phyloP scores from a whole-genome alignment of 257 asterid genomes.

The Solanum pinnatisectum region DNA sequence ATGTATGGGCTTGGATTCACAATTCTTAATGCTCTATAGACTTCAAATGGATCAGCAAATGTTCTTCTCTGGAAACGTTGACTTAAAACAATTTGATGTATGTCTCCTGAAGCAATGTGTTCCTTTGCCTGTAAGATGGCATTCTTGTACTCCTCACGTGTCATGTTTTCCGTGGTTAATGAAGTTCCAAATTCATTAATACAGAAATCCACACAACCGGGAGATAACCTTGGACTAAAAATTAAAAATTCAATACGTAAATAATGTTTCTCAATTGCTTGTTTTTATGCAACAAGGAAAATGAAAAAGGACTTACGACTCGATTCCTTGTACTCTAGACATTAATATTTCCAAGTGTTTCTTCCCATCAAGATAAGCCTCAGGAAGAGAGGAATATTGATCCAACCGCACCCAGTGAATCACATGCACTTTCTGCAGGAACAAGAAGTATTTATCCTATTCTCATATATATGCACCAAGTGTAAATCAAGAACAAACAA shows the following conservation, averaged over 20 bases:
- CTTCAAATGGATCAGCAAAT: constrained; percentile 88
- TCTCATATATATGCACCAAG: neutral
- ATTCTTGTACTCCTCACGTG: constrained; percentile 62
- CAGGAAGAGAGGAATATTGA: constrained; percentile 40
- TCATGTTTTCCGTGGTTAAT: constrained; percentile 46
- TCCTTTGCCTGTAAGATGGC: constrained; percentile 75
- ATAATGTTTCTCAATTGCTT: neutral
- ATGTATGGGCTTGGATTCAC: constrained; percentile 95
- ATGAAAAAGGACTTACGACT: constrained; percentile 38
- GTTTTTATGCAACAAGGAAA: neutral
- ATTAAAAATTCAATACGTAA: neutral
- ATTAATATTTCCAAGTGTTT: constrained; percentile 43
- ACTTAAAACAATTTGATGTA: constrained; percentile 80
- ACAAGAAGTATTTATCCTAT: neutral
- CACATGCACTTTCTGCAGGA: constrained; percentile 50
- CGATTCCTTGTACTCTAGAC: constrained; percentile 54
- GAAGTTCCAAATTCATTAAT: constrained; percentile 35
- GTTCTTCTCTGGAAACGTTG: constrained; percentile 87
- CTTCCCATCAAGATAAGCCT: constrained; percentile 71
- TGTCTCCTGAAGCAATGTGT: constrained; percentile 79
- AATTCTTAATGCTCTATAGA: constrained; percentile 80
- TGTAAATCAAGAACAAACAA: neutral
- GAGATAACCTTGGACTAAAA: constrained; percentile 58
- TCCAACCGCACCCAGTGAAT: constrained; percentile 93
- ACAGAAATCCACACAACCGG: constrained; percentile 44